Conservation (phyloP, 768 basidiomycete species). For the Boletus rex-veris region DNA sequence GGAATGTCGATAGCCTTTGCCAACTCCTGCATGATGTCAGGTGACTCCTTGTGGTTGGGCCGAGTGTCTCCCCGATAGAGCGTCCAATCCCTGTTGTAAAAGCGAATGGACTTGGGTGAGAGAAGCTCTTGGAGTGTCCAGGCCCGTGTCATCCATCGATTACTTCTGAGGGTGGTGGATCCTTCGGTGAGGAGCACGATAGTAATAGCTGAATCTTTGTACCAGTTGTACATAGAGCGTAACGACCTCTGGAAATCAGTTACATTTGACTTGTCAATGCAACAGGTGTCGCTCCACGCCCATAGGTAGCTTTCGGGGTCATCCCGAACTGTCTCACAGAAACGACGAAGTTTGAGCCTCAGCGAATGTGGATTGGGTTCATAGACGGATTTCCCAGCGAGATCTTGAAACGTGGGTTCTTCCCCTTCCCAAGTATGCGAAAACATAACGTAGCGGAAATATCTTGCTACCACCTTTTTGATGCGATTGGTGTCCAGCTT, state of each 20-base stretch:
- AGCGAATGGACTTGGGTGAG: background rate
- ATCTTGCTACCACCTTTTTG: background rate
- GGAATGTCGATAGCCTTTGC: background rate
- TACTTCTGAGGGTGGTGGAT: background rate
- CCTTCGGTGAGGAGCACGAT: background rate
- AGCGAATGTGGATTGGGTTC: background rate
- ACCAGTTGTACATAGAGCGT: conserved; percentile 6
- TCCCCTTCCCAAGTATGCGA: conserved; percentile 4
- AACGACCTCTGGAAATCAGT: background rate
- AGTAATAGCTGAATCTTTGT: background rate
- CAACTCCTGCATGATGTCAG: background rate
- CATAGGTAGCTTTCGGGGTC: background rate
- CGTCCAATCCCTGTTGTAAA: background rate
- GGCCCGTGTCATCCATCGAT: conserved; percentile 1
- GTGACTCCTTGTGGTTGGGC: background rate
- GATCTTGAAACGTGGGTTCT: conserved; percentile 1
- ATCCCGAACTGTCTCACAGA: background rate
- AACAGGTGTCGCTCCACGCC: conserved; percentile 2
- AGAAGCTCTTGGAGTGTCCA: conserved; percentile 7
- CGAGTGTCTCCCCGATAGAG: background rate
- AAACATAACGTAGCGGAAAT: conserved; percentile 6
- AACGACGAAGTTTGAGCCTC: background rate
- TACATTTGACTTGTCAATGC: background rate
- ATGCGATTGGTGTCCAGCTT: background rate
- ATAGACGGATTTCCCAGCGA: background rate